These are phyloP conservation scores for Petasospora fabianii DNA, from an alignment of 1,139 yeast genomes.

Conservation along the genomic window DNA sequence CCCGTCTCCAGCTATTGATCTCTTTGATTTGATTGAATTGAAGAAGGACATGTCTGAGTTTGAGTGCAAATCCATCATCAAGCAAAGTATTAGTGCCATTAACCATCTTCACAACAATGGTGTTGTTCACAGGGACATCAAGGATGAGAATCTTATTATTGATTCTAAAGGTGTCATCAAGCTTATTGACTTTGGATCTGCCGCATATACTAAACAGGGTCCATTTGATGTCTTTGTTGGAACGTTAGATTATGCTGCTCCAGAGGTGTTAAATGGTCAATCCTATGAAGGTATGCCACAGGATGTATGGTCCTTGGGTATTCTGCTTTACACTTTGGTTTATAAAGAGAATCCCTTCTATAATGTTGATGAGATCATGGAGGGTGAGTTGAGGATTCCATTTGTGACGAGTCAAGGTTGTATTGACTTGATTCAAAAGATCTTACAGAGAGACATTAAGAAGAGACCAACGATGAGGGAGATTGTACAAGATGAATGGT, in stretches of 20 bases:
- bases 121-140: constrained; percentile 90
- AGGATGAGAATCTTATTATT: constrained; percentile 90
- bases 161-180: constrained; percentile 75
- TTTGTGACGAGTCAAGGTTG: constrained; percentile 56
- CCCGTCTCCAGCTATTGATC: constrained; percentile 80
- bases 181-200: constrained; percentile 92
- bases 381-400: constrained; percentile 74
- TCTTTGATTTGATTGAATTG: constrained; percentile 87
- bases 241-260: constrained; percentile 94
- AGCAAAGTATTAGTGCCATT: constrained; percentile 74
- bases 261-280: constrained; percentile 86
- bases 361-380: constrained; percentile 92
- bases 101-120: constrained; percentile 81
- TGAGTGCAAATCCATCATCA: constrained; percentile 74
- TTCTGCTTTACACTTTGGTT: constrained; percentile 80
- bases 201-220: constrained; percentile 84
- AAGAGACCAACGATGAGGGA: constrained; percentile 72
- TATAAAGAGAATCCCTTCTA: constrained; percentile 95
- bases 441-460: constrained; percentile 60
- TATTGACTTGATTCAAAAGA: constrained; percentile 54
- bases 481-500: constrained; percentile 68
- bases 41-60: constrained; percentile 72
- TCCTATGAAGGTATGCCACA: constrained; percentile 91
- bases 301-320: constrained; percentile 96
- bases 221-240: constrained; percentile 98